Evolutionary conservation across 1,284 basidiomycete genomes (phyloP).

Genomic region (Mixia osmundae): DNA sequence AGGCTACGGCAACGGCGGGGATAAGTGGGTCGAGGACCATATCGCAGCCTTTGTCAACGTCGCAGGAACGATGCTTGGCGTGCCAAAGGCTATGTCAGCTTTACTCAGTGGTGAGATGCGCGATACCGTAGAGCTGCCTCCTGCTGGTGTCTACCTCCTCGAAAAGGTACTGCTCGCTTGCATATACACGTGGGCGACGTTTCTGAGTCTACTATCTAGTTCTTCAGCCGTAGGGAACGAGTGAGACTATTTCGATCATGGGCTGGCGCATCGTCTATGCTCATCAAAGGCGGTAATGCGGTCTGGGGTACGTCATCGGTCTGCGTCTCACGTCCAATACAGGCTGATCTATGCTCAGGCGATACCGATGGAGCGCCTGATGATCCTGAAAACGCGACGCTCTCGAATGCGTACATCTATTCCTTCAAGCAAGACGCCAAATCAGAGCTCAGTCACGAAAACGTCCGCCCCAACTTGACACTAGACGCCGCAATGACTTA

Average conservation of each 20-base stretch:
- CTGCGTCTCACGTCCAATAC: neutral
- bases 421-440: slow-evolving; percentile 13
- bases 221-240: slow-evolving; percentile 75
- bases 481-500: slow-evolving; percentile 35
- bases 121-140: slow-evolving; percentile 39
- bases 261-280: slow-evolving; percentile 23
- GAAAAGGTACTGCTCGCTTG: slow-evolving; percentile 30
- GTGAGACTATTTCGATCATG: slow-evolving; percentile 80
- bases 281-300: slow-evolving; percentile 51
- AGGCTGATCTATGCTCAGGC: slow-evolving; percentile 2
- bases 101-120: slow-evolving; percentile 52
- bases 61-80: slow-evolving; percentile 58
- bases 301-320: slow-evolving; percentile 45
- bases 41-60: slow-evolving; percentile 27
- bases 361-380: slow-evolving; percentile 36
- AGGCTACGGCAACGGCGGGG: slow-evolving; percentile 56
- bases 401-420: slow-evolving; percentile 5
- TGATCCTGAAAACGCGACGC: slow-evolving; percentile 34
- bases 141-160: slow-evolving; percentile 29
- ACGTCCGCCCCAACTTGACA: slow-evolving; percentile 46
- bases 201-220: no score
- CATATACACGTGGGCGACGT: no score
- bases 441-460: slow-evolving; percentile 20
- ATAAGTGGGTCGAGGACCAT: slow-evolving; percentile 69
- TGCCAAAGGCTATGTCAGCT: slow-evolving; percentile 79